A percentile compares a stretch with the other conserved stretches of the same genome.
Conservation (phyloP, 2,329 filamentous ascomycete species). For the Eurotiales sp. region DNA sequence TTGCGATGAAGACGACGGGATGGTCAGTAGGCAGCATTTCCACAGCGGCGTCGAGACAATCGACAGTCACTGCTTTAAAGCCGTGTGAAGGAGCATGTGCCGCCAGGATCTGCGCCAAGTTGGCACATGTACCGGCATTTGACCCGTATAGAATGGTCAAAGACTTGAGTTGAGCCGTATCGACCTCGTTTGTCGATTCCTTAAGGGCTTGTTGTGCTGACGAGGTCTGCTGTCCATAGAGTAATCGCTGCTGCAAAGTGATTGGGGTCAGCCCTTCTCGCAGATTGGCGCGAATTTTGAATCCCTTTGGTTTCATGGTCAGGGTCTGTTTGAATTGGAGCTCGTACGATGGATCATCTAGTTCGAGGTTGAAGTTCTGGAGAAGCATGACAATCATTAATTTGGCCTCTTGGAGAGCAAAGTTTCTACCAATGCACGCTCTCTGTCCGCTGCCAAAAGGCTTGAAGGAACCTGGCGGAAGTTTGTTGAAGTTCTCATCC, state of each 20-base stretch:
- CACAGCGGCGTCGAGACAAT: constrained; percentile 59
- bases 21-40: constrained; percentile 57
- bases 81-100: constrained; percentile 52
- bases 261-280: constrained; percentile 47
- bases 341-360: constrained; percentile 53
- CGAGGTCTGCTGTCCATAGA: constrained; percentile 25
- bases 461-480: constrained; percentile 49
- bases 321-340: constrained; percentile 37
- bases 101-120: not conserved
- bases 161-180: too few relatives aligned
- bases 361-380: constrained; percentile 66
- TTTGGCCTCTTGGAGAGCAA: constrained; percentile 70
- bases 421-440: constrained; percentile 68
- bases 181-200: too few relatives aligned
- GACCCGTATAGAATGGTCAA: constrained; percentile 43
- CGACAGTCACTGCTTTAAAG: constrained; percentile 53
- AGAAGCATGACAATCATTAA: constrained; percentile 61
- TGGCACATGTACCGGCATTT: constrained; percentile 2
- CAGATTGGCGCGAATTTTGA: constrained; percentile 59
- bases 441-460: constrained; percentile 71
- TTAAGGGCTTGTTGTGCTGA: constrained; percentile 18
- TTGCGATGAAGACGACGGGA: constrained; percentile 64
- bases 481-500: constrained; percentile 62
- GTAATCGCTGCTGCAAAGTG: constrained; percentile 33
- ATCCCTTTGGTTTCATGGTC: constrained; percentile 49